Evolutionary conservation across 2,329 filamentous ascomycete species (phyloP).

Genomic region (Nannizziopsis barbatae): DNA sequence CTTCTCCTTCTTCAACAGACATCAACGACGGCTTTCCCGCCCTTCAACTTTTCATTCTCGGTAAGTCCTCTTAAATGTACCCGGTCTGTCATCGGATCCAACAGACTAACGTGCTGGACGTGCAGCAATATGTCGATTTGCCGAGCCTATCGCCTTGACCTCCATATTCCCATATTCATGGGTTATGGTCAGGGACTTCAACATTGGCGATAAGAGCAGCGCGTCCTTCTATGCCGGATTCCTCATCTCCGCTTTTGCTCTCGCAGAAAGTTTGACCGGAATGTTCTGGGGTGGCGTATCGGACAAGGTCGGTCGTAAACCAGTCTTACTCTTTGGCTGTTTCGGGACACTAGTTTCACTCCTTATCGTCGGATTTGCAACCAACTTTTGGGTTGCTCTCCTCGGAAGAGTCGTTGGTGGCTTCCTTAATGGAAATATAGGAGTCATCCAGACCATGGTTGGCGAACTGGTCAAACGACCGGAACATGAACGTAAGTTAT

Average conservation of each 20-base stretch:
- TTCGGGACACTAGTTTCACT: conserved; percentile 71
- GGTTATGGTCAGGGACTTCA: conserved; percentile 66
- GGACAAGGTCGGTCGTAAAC: conserved; percentile 72
- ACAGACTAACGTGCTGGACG: neutral
- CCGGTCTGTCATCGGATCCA: neutral
- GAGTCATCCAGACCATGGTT: conserved; percentile 87
- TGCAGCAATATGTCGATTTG: conserved; percentile 77
- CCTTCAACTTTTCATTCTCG: conserved; percentile 70
- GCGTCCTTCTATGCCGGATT: conserved; percentile 81
- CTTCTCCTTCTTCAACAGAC: conserved; percentile 32
- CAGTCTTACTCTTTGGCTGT: conserved; percentile 64
- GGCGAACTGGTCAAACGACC: conserved; percentile 84
- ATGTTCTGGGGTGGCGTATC: conserved; percentile 67
- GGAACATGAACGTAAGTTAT: conserved; percentile 57
- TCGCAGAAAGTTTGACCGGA: conserved; percentile 64
- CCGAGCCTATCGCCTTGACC: conserved; percentile 84
- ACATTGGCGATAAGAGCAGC: conserved; percentile 60
- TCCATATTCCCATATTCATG: conserved; percentile 90
- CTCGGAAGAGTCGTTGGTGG: conserved; percentile 66
- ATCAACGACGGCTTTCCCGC: conserved; percentile 68
- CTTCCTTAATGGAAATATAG: conserved; percentile 76
- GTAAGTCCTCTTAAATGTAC: conserved; percentile 40
- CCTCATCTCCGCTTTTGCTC: conserved; percentile 74
- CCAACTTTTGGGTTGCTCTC: conserved; percentile 67
- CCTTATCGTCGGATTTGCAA: conserved; percentile 74